Percentiles rank a stretch among this genome's conserved stretches.
Conservation (phyloP, 345 rosid species). For the Eucalyptus tenuipes region DNA sequence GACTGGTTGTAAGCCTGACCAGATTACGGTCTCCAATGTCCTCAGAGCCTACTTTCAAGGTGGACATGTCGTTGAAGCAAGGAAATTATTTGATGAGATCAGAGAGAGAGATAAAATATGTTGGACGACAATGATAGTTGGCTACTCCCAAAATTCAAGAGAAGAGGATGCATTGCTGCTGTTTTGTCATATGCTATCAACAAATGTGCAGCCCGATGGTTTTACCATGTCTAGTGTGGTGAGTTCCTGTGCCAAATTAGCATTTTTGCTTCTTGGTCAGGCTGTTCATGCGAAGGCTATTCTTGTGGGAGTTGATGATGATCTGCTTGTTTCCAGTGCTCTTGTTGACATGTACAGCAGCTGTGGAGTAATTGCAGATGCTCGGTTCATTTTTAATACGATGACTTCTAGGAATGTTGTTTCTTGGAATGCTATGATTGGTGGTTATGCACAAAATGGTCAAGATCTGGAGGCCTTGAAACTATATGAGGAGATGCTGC, state of each 20-base stretch:
- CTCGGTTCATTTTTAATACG: constrained; percentile 17
- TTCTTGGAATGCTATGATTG: constrained; percentile 52
- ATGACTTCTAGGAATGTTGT: constrained; percentile 30
- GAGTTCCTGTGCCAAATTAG: constrained; percentile 48
- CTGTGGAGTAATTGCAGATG: constrained; percentile 38
- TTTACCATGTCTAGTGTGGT: constrained; percentile 35
- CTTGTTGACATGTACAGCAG: constrained; percentile 46
- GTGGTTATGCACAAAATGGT: constrained; percentile 47
- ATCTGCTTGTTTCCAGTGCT: constrained; percentile 47
- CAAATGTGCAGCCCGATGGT: constrained; percentile 24
- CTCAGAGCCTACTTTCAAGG: constrained; percentile 29
- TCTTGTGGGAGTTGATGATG: constrained; percentile 19
- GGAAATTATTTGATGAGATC: constrained; percentile 12
- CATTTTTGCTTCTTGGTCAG: constrained; percentile 37
- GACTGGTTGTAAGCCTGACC: constrained; percentile 28
- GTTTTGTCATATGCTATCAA: constrained; percentile 26
- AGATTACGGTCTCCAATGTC: constrained; percentile 32
- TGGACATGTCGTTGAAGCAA: constrained; percentile 19
- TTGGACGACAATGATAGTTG: constrained; percentile 53
- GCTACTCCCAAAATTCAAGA: constrained; percentile 36
- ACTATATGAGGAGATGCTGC: constrained; percentile 33
- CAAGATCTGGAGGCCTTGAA: constrained; percentile 36
- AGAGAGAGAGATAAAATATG: constrained; percentile 39
- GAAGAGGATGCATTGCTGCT: constrained; percentile 42
- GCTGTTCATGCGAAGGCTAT: constrained; percentile 36